These are phyloP conservation scores for Marasmius sp. DNA, from an alignment of 1,284 basidiomycete species.

Conservation along the genomic window DNA sequence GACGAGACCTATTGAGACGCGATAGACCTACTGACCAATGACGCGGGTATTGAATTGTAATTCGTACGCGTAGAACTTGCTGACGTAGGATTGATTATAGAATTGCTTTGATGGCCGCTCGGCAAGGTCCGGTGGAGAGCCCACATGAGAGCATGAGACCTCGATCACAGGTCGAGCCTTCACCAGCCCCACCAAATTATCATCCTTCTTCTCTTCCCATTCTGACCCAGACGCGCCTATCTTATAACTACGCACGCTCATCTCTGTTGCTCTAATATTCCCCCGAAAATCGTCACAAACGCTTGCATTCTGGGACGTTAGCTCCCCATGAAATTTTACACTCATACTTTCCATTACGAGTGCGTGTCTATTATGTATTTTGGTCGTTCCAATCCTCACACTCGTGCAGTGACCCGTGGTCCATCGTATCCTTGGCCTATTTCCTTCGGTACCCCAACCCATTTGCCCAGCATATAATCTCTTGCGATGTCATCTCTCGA, in stretches of 20 bases:
- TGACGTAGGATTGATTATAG: no score
- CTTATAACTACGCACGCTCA: background rate
- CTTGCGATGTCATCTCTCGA: slow-evolving; percentile 92
- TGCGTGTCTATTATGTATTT: slow-evolving; percentile 36
- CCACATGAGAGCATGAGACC: background rate
- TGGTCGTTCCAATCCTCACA: slow-evolving; percentile 1
- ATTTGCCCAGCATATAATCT: slow-evolving; percentile 90
- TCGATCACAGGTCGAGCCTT: background rate
- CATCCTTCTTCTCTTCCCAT: background rate
- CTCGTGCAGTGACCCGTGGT: slow-evolving; percentile 78
- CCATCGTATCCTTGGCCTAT: slow-evolving; percentile 90
- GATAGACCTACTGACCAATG: no score
- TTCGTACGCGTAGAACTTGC: background rate
- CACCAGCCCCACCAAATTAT: background rate
- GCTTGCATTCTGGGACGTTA: background rate
- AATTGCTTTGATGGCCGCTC: background rate
- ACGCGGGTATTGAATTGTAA: background rate
- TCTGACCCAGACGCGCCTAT: background rate
- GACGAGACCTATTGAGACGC: slow-evolving; percentile 45
- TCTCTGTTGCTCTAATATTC: background rate
- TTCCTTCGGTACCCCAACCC: slow-evolving; percentile 98
- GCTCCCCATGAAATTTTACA: slow-evolving; percentile 71
- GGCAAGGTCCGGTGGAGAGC: background rate
- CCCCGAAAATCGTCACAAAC: background rate
- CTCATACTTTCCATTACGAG: slow-evolving; percentile 81